These are phyloP conservation scores for Bipolaris victoriae DNA, from an alignment of 2,329 filamentous ascomycete genomes.

Conservation along the genomic window DNA sequence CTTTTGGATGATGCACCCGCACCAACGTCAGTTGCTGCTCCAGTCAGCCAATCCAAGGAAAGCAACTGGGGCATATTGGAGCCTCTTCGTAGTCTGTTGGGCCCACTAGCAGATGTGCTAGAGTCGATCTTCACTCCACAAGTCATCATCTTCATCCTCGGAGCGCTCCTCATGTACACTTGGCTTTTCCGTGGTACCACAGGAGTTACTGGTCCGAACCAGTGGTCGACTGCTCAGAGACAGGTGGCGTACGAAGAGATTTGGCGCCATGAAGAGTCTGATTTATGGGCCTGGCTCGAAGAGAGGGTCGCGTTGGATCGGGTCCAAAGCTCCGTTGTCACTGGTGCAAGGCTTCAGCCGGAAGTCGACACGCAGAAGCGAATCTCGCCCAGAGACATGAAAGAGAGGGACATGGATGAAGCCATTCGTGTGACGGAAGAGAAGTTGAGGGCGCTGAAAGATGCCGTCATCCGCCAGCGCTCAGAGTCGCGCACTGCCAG, in stretches of 20 bases:
- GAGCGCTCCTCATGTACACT: slow-evolving; percentile 58
- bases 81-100: slow-evolving; percentile 71
- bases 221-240: slow-evolving; percentile 63
- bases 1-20: slow-evolving; percentile 53
- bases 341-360: slow-evolving; percentile 31
- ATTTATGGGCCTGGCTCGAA: slow-evolving; percentile 93
- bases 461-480: slow-evolving; percentile 60
- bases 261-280: slow-evolving; percentile 85
- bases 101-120: slow-evolving; percentile 72
- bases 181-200: slow-evolving; percentile 47
- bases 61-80: slow-evolving; percentile 79
- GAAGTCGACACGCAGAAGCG: slow-evolving; percentile 58
- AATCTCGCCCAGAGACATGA: slow-evolving; percentile 62
- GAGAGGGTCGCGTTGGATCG: slow-evolving; percentile 78
- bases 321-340: slow-evolving; percentile 34
- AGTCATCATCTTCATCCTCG: slow-evolving; percentile 74
- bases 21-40: slow-evolving; percentile 43
- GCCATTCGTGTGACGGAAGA: slow-evolving; percentile 87
- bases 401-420: slow-evolving; percentile 75
- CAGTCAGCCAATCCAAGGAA: slow-evolving; percentile 37
- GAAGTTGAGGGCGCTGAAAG: slow-evolving; percentile 76
- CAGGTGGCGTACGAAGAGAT: slow-evolving; percentile 89
- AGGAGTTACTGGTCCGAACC: slow-evolving; percentile 37
- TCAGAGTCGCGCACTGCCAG: slow-evolving; percentile 28
- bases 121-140: slow-evolving; percentile 76